Conservation (phyloP, 768 basidiomycete species). For the Lentinula guzmanii region DNA sequence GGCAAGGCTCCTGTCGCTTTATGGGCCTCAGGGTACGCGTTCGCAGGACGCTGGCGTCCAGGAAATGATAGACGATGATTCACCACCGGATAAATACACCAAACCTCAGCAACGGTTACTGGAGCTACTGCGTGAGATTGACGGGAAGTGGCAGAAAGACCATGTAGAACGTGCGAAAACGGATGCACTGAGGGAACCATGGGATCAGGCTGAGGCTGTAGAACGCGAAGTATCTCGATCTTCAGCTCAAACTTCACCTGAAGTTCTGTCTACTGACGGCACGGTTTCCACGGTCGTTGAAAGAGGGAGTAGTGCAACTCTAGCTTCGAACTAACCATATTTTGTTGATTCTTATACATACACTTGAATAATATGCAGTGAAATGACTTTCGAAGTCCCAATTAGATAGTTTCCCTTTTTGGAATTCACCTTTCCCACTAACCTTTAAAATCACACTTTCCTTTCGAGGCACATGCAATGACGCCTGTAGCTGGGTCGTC, state of each 20-base stretch:
- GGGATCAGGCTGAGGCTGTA: neutral
- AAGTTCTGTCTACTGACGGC: neutral
- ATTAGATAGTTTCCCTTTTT: neutral
- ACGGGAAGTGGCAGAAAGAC: slow-evolving; percentile 36
- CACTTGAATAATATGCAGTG: too few relatives aligned
- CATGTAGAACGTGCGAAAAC: neutral
- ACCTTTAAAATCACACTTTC: neutral
- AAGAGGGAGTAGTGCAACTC: neutral
- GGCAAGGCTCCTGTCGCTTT: slow-evolving; percentile 42
- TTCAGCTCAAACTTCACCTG: neutral
- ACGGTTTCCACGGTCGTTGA: neutral
- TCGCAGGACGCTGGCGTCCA: slow-evolving; percentile 43
- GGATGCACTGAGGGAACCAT: neutral
- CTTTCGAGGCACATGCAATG: slow-evolving; percentile 30
- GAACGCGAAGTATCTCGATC: neutral
- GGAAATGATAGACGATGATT: slow-evolving; percentile 43
- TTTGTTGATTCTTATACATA: too few relatives aligned
- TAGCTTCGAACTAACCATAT: neutral
- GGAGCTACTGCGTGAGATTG: slow-evolving; percentile 40
- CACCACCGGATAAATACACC: slow-evolving; percentile 30
- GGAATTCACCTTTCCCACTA: neutral
- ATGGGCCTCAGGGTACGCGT: slow-evolving; percentile 50
- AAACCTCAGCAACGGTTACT: slow-evolving; percentile 45
- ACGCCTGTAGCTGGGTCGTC: slow-evolving; percentile 30
- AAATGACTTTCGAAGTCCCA: too few relatives aligned